phyloP scores from a whole-genome alignment of 495 filamentous ascomycete genomes.

The Baudoinia panamericana region DNA sequence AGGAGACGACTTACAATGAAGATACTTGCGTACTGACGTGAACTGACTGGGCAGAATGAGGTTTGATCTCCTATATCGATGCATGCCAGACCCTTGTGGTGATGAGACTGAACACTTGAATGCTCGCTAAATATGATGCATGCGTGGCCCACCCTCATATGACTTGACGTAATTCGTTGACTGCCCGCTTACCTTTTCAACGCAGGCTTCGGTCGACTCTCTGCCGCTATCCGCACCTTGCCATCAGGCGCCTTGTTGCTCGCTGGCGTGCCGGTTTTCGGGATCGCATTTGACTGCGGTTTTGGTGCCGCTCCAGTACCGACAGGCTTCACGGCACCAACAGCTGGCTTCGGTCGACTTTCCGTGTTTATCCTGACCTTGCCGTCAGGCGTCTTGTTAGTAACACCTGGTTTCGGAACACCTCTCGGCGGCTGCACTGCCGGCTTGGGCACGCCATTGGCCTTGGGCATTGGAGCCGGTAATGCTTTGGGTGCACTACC shows the following conservation, averaged over 20 bases:
- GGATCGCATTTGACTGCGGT: neutral
- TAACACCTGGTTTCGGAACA: neutral
- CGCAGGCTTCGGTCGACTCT: constrained; percentile 14
- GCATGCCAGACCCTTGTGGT: too few species aligned
- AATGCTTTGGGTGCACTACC: constrained; percentile 4
- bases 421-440: neutral
- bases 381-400: neutral
- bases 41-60: too few species aligned
- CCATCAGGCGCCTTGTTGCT: constrained; percentile 1
- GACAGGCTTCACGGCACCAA: neutral
- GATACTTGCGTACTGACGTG: too few species aligned
- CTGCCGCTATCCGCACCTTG: constrained; percentile 12
- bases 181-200: neutral
- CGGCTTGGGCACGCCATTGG: constrained; percentile 2
- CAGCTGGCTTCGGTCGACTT: constrained; percentile 2
- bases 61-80: too few species aligned
- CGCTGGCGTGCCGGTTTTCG: neutral
- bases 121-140: too few species aligned
- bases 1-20: too few species aligned
- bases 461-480: constrained; percentile 6
- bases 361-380: neutral
- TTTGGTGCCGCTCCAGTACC: neutral
- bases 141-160: too few species aligned
- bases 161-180: too few species aligned
- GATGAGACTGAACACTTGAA: too few species aligned